Evolutionary conservation across 2,329 filamentous ascomycete species (phyloP), one percentile per base, ranked within the genome.

Genomic region (Helminthosporium solani): DNA sequence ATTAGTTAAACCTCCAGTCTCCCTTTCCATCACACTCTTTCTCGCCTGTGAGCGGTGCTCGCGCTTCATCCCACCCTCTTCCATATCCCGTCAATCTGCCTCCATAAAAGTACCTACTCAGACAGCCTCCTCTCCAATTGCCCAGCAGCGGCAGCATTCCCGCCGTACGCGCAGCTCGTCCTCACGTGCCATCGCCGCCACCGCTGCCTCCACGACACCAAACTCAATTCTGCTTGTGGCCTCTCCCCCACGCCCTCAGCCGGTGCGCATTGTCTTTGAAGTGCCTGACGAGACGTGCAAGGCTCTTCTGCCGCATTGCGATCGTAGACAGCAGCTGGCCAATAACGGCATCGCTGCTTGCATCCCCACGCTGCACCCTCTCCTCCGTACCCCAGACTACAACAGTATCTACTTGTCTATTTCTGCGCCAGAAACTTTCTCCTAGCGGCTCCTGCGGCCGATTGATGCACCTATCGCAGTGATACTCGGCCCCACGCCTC

Each of bases 311-410:
- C 52, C 52, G 49, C 52, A 53, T 49, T 47, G 41, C 49, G 42
- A 54, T 54, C 51, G 53, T 44, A 35, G 42, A 49, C 42, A 31
- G 35, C 38, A 42, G 19, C 56, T 44, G 48, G 49, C 65, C 65
- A 68, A 69, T 67, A 57, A 52, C 49, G 44, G 41, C 51, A 48
- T 33, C 40, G 34, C 41, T 37, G 35, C 50, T 37, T 49, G 49
- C 50, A 47, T 54, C 63, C 55, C 61, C 58, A 63, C 63, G 61
- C 57, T 56, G 59, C 55, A 62, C 12, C 30, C 21, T 20, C 25
- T 31, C 40, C 46, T 49, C 49, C 52, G 49, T 60, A 60, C 60
- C 60, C 61, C 57, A 63, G 57, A 63, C 53, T 57, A 43, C 53
- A 37, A 31, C 52, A 50, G 33, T 55, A 41, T 37, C 47, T 44